Percentiles rank a stretch among this genome's conserved stretches.
These are phyloP conservation scores for Chaetomium strumarium DNA, from an alignment of 2,329 filamentous ascomycete genomes.

Conservation along the genomic window DNA sequence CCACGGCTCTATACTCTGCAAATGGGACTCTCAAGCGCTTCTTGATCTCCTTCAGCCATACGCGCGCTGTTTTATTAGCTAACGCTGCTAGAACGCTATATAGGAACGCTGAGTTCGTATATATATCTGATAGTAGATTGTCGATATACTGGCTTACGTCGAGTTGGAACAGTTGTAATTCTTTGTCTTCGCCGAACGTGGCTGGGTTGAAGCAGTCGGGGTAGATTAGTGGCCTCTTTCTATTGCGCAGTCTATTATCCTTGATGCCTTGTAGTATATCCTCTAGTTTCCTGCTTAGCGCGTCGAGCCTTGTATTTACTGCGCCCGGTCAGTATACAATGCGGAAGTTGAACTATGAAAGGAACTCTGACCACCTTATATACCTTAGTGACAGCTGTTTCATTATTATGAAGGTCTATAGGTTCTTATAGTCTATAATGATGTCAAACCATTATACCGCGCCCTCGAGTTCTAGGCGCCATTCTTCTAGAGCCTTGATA, in stretches of 20 bases:
- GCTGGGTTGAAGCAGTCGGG: background rate
- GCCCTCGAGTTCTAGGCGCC: background rate
- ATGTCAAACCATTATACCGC: background rate
- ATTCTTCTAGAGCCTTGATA: background rate
- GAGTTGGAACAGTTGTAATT: background rate
- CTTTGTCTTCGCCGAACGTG: background rate
- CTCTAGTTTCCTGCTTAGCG: background rate
- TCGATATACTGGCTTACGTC: background rate
- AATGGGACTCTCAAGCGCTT: background rate
- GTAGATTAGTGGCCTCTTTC: background rate
- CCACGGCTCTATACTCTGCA: background rate
- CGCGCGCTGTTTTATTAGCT: background rate
- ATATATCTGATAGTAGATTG: background rate
- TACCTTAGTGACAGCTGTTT: background rate
- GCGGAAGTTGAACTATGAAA: background rate
- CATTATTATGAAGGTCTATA: background rate
- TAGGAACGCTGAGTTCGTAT: background rate
- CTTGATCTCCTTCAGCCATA: background rate
- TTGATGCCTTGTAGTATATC: background rate
- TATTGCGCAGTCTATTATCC: background rate
- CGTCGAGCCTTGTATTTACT: background rate
- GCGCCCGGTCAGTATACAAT: background rate
- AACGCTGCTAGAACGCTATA: background rate
- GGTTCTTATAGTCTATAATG: background rate
- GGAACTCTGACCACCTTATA: background rate